Evolutionary conservation across 1,284 basidiomycete species (phyloP).

Genomic region (Spongiforma sp.): DNA sequence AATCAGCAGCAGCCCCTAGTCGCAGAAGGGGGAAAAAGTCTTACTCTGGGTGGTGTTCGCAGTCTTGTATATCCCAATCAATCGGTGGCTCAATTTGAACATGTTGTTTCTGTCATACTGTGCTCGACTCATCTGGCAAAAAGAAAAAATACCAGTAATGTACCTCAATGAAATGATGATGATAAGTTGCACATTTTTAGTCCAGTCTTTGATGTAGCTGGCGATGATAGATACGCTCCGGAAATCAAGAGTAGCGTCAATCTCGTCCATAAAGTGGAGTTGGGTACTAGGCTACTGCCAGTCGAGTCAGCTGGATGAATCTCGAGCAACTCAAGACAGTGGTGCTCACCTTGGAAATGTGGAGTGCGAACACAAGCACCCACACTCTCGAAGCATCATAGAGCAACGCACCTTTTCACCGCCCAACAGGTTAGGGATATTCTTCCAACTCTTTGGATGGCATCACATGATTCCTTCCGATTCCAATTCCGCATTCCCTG

Average conservation of each 20-base stretch:
- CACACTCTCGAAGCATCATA: neutral
- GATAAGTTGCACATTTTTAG: constrained; percentile 93
- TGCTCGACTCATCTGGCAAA: no score
- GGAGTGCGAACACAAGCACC: constrained; percentile 97
- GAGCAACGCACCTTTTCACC: constrained; percentile 82
- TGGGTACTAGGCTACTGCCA: constrained; percentile 98
- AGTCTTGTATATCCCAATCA: constrained; percentile 99
- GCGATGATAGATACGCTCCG: constrained; percentile 98
- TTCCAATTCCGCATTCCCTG: constrained; percentile 98
- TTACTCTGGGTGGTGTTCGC: constrained; percentile 83
- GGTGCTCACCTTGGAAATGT: constrained; percentile 74
- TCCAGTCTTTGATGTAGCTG: constrained; percentile 95
- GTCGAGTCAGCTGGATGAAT: no score
- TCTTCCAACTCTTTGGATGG: constrained; percentile 99
- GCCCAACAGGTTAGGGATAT: constrained; percentile 96
- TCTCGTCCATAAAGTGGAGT: constrained; percentile 99
- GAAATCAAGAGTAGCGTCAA: constrained; percentile 97
- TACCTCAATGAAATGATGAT: constrained; percentile 96
- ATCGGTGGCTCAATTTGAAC: constrained; percentile 93
- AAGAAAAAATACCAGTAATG: constrained; percentile 8
- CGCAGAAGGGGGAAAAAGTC: neutral
- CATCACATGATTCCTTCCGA: constrained; percentile 99
- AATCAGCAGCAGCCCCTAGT: no score
- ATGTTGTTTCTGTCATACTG: constrained; percentile 95
- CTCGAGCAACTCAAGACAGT: neutral